These are phyloP conservation scores for Datura wrightii DNA, from an alignment of 257 asterid genomes.

Conservation along the genomic window DNA sequence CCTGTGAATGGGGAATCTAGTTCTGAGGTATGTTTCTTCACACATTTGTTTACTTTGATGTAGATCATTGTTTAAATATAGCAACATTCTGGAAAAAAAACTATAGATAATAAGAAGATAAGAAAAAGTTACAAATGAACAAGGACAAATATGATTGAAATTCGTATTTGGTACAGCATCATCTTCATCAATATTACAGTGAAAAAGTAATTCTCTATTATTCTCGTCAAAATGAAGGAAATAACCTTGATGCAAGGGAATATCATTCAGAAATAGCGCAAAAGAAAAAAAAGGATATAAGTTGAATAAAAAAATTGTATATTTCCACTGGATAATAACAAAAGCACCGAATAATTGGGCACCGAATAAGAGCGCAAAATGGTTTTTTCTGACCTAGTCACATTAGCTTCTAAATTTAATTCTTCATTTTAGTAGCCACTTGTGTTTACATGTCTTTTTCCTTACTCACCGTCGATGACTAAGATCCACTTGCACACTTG, in stretches of 20 bases:
- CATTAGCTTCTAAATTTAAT: too few species aligned
- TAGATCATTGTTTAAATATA: neutral
- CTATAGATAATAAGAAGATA: neutral
- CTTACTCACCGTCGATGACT: too few species aligned
- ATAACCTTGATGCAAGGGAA: neutral
- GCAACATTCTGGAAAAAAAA: neutral
- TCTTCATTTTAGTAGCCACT: too few species aligned
- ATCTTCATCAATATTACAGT: neutral
- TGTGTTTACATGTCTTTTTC: too few species aligned
- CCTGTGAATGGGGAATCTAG: constrained; percentile 76
- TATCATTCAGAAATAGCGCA: constrained; percentile 8
- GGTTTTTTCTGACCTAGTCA: neutral
- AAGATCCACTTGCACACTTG: too few species aligned
- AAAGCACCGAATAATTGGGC: neutral
- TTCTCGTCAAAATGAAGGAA: neutral
- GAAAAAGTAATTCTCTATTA: neutral
- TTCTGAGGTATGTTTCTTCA: constrained; percentile 74
- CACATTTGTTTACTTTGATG: constrained; percentile 13
- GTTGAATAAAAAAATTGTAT: neutral
- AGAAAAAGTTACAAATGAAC: neutral
- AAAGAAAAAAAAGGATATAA: neutral
- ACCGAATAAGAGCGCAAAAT: neutral
- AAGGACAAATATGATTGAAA: neutral
- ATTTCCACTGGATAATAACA: neutral
- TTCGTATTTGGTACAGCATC: neutral